These are phyloP conservation scores for Sclerotinia glacialis DNA, from an alignment of 2,329 filamentous ascomycete genomes.

Conservation along the genomic window DNA sequence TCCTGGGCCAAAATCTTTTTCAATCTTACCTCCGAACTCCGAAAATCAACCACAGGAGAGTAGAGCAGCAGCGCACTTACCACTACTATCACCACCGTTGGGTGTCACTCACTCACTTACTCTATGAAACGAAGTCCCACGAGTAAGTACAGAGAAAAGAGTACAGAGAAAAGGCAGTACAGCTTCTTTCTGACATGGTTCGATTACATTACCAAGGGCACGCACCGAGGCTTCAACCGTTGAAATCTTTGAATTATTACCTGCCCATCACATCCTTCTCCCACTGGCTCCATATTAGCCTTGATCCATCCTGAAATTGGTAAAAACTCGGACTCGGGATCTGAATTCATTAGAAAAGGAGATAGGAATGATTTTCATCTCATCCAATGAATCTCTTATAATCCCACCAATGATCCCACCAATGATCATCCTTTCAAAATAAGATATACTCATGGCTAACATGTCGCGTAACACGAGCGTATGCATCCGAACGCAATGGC, in stretches of 20 bases:
- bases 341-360: background rate
- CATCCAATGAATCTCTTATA: background rate
- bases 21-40: constrained; percentile 8
- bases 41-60: constrained; percentile 10
- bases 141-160: background rate
- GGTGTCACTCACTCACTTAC: background rate
- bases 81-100: background rate
- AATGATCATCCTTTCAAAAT: background rate
- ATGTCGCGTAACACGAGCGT: constrained; percentile 21
- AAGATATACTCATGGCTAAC: constrained; percentile 2
- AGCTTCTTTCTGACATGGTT: background rate
- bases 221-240: background rate
- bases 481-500: constrained; percentile 8
- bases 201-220: background rate
- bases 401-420: constrained; percentile 9
- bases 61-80: background rate
- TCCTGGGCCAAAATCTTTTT: constrained; percentile 1
- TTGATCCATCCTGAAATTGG: background rate
- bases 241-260: background rate
- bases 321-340: background rate
- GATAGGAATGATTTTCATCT: background rate
- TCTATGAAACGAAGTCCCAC: background rate
- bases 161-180: no score
- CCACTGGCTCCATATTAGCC: background rate
- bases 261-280: background rate